Conservation (phyloP, 495 filamentous ascomycete genomes). For the Neurospora africana region DNA sequence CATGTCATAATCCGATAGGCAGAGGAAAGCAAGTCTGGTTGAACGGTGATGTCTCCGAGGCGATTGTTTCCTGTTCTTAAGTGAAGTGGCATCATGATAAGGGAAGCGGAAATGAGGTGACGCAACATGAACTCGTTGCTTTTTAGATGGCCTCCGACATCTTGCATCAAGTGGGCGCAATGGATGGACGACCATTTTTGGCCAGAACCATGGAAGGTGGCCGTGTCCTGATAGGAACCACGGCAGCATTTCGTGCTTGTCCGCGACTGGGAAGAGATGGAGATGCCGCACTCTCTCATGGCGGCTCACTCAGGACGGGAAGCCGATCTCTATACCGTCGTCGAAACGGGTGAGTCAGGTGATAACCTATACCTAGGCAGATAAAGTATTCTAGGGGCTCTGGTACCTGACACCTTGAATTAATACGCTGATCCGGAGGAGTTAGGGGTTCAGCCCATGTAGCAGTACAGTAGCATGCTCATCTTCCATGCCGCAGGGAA, state of each 20-base stretch:
- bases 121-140: neutral
- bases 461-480: neutral
- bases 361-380: neutral
- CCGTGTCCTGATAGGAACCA: neutral
- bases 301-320: neutral
- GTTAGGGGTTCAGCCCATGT: neutral
- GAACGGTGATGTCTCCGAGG: neutral
- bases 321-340: neutral
- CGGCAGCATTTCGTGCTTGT: neutral
- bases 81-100: neutral
- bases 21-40: neutral
- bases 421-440: neutral
- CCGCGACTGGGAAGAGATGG: neutral
- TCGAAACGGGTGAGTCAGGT: neutral
- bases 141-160: neutral
- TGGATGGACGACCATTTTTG: neutral
- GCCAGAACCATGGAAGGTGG: neutral
- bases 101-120: neutral
- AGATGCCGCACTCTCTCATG: neutral
- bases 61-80: neutral
- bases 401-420: neutral
- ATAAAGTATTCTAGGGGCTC: neutral
- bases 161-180: neutral
- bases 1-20: neutral
- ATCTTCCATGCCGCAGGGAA: neutral